phyloP scores from a whole-genome alignment of 306 rosid species.

The Ormosia emarginata region DNA sequence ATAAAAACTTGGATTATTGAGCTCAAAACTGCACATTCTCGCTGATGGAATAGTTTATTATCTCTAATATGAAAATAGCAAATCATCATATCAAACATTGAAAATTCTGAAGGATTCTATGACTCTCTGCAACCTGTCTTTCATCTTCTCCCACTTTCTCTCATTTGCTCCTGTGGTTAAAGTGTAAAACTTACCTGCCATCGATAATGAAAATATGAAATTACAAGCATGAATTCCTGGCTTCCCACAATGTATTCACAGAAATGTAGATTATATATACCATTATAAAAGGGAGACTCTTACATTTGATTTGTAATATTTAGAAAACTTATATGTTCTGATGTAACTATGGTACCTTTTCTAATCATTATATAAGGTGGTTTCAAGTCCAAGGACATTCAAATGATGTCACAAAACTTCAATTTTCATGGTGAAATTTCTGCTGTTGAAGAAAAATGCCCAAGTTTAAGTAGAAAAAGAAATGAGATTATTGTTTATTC shows the following conservation, averaged over 20 bases:
- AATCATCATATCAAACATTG: slow-evolving; percentile 39
- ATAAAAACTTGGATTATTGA: neutral
- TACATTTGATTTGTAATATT: neutral
- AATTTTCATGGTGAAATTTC: too few species aligned
- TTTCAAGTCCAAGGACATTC: neutral
- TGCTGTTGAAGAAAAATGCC: too few species aligned
- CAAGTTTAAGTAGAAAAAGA: neutral
- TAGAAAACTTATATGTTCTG: neutral
- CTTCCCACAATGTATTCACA: too few species aligned
- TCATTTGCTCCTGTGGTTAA: slow-evolving; percentile 83
- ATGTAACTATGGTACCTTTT: too few species aligned
- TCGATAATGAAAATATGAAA: neutral
- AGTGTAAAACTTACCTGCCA: slow-evolving; percentile 85
- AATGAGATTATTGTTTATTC: neutral
- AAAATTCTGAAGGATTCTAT: slow-evolving; percentile 74
- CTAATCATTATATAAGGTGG: neutral
- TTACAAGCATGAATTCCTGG: neutral
- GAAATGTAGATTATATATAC: neutral
- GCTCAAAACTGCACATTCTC: slow-evolving; percentile 26
- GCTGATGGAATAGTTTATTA: slow-evolving; percentile 17
- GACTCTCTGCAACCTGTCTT: slow-evolving; percentile 70
- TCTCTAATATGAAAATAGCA: neutral
- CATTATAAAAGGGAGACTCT: neutral
- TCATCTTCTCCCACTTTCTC: slow-evolving; percentile 96
- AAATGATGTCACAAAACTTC: too few species aligned